A percentile compares a stretch with the other conserved stretches of the same genome.
Conservation (phyloP, 129 eudicot species). For the Lactuca saligna region DNA sequence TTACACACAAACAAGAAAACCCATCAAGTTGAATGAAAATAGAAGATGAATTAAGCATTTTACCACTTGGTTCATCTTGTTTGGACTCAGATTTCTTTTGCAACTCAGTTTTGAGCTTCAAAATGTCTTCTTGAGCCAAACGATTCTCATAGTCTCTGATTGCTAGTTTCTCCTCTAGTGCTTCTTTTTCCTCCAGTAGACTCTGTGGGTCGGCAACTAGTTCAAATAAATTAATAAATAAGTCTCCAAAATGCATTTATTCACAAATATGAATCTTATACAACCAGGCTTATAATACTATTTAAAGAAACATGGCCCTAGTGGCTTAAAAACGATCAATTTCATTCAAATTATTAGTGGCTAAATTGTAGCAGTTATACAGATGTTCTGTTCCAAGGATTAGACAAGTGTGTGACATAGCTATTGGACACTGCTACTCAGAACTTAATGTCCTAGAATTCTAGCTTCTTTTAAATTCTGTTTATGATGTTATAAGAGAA, state of each 20-base stretch:
- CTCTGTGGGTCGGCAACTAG: conserved; percentile 97
- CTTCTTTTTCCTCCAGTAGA: conserved; percentile 83
- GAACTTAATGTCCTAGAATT: conserved; percentile 14
- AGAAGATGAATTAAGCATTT: conserved; percentile 12
- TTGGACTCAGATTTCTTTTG: conserved; percentile 57
- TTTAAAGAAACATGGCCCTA: background rate
- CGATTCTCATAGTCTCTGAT: conserved; percentile 89
- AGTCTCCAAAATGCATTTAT: conserved; percentile 23
- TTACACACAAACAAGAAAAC: conserved; percentile 10
- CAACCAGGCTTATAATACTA: conserved; percentile 6
- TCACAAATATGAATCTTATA: conserved; percentile 10
- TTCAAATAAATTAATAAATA: conserved; percentile 31
- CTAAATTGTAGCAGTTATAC: background rate
- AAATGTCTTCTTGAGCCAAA: conserved; percentile 83
- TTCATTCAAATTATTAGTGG: conserved; percentile 7
- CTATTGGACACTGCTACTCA: background rate
- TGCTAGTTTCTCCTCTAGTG: conserved; percentile 88
- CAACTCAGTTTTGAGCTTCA: conserved; percentile 66
- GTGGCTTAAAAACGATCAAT: too few species aligned
- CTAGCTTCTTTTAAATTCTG: conserved; percentile 10
- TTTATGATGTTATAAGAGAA: background rate
- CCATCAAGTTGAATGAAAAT: conserved; percentile 14
- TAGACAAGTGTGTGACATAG: conserved; percentile 6
- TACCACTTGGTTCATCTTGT: conserved; percentile 55
- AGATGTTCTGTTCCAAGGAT: conserved; percentile 7